A percentile compares a stretch with the other conserved stretches of the same genome.
Conservation (phyloP, 75 land plant genomes). For the Isoetes taiwanensis region DNA sequence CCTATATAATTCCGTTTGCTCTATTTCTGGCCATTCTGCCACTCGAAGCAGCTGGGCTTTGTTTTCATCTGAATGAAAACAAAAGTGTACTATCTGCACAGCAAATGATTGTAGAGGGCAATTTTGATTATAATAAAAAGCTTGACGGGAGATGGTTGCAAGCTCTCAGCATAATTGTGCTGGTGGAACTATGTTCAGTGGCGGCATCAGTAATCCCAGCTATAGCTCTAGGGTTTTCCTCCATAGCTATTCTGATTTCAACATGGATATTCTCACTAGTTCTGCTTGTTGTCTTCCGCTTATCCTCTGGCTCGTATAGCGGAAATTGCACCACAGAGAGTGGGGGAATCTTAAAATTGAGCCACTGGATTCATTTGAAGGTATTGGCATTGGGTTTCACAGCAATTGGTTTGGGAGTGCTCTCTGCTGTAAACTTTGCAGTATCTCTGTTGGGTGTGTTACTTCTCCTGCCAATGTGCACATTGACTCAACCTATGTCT, state of each 20-base stretch:
- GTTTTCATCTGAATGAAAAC: conserved; percentile 8
- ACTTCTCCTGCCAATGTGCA: conserved; percentile 62
- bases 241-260: conserved; percentile 19
- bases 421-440: conserved; percentile 83
- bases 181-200: too few relatives aligned
- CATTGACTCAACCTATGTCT: conserved; percentile 41
- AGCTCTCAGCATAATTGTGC: neutral
- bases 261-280: conserved; percentile 22
- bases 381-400: conserved; percentile 46
- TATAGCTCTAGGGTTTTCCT: conserved; percentile 8
- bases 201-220: neutral
- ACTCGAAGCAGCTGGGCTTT: conserved; percentile 64
- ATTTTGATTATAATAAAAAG: neutral
- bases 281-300: conserved; percentile 11
- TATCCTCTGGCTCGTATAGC: neutral
- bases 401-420: conserved; percentile 57
- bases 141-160: neutral
- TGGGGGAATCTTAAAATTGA: conserved; percentile 1
- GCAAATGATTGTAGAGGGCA: neutral
- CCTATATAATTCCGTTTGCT: conserved; percentile 76
- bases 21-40: conserved; percentile 75
- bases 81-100: neutral
- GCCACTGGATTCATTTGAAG: conserved; percentile 52
- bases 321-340: neutral
- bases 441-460: conserved; percentile 69